Evolutionary conservation across 208 protist species (phyloP).

Genomic region (Phytomonas francai): DNA sequence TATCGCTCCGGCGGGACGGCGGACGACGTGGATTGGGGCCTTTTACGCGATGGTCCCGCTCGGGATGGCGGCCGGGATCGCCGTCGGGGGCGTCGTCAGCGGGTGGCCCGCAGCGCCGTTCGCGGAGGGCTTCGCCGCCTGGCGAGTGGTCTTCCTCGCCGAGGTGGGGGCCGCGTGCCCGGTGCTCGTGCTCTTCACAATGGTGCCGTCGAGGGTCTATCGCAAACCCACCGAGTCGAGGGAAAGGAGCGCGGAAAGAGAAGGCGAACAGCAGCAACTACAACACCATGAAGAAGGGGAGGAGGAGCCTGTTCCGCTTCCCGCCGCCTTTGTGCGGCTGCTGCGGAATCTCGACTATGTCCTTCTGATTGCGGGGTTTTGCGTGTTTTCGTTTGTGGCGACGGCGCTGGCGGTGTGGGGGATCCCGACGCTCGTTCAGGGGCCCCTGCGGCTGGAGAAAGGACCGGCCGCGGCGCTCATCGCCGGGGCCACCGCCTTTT

Average conservation of each 20-base stretch:
- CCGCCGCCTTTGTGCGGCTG: constrained; percentile 25
- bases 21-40: constrained; percentile 73
- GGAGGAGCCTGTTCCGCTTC: constrained; percentile 17
- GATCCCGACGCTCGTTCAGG: constrained; percentile 65
- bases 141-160: constrained; percentile 43
- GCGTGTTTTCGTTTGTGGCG: constrained; percentile 82
- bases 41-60: constrained; percentile 86
- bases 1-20: constrained; percentile 45
- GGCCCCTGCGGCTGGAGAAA: constrained; percentile 39
- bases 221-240: not conserved
- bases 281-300: not conserved
- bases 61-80: constrained; percentile 71
- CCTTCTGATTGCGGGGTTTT: constrained; percentile 62
- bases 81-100: constrained; percentile 46
- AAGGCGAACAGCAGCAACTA: not conserved
- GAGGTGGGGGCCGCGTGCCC: constrained; percentile 45
- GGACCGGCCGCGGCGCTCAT: constrained; percentile 35
- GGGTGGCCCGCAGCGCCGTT: constrained; percentile 7
- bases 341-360: constrained; percentile 53
- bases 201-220: constrained; percentile 28
- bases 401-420: constrained; percentile 76
- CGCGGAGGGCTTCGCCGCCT: constrained; percentile 17
- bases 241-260: not conserved
- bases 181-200: constrained; percentile 24
- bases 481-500: constrained; percentile 46